Base-by-base conservation (phyloP, 306 rosid genomes). In the Begonia loranthoides region DNA sequence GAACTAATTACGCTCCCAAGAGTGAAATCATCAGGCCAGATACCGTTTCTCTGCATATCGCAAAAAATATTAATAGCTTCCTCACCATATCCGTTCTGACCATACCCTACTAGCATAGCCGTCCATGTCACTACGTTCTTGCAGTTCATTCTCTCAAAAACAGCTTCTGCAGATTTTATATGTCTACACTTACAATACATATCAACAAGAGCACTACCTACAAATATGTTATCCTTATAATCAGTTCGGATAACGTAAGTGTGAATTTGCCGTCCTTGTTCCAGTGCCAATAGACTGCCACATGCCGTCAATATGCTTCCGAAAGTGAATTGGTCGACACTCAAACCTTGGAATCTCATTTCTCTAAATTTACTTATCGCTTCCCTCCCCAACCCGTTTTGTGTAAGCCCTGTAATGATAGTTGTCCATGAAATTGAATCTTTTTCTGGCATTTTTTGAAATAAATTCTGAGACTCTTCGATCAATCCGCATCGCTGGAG, bases 121-220 rank as follows among this genome's bases (percentile, higher is more conserved):
- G 97, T 89, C 97, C 97, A 84, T 16, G 95, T 79, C 10, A 89
- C 80, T 33, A 89, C 87, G 69, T 89, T 89, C 64, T 84, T 89
- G 59, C 45, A 15, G 52, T 65, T 56, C 97, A 89, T 89, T 64
- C 73, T 82, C 62, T 50, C 62, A 76, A 89, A 84, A 56, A 89
- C 84, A 2, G 62, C 15, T 73, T 81, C 93, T 6, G 97, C 95
- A 14, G 67, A 79, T 70, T 66, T 72, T 64, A 84, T 44, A 58
- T 57, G 73, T 66, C 66, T 77, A 57, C 93, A 84, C 69, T 88
- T 88, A 68, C 95, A 79, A 75, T 84, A 84, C 95, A 89, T 79
- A 72, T 84, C 97, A 63, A 89, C 93, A 54, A 89, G 95, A 71
- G 97, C 93, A 14, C 97, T 89, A 7, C 78, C 84, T 0, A 84